Base-by-base conservation (phyloP, 805 yeast species). In the Candida gorgasii region DNA sequence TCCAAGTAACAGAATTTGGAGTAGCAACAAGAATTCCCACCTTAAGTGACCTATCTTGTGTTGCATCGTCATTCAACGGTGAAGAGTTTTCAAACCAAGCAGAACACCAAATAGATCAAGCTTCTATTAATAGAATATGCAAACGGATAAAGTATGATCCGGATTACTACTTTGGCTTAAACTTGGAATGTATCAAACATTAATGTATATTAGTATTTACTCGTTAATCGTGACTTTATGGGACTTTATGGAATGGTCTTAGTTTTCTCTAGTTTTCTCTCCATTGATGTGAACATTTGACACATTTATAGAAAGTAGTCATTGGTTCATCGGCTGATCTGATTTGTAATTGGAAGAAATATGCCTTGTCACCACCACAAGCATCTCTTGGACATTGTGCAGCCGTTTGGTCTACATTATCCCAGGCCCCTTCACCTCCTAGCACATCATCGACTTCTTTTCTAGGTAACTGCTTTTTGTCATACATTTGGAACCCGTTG, bases 321-420 rank as follows among this genome's bases (percentile, higher is more conserved):
- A 93, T 93, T 17, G 99, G 99, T 70, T 93, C 99, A 76, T 93
- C 99, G 1, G 99, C 99, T 48, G 96, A 86, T 65, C 99, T 77
- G 57, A 93, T 93, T 65, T 93, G 99, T 46, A 93, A 72, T 67
- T 93, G 98, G 76, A 90, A 93, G 73, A 88, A 93, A 66, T 93
- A 93, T 0, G 99, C 99, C 64, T 89, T 88, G 51, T 80, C 86
- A 50, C 84, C 83, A 30, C 88, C 95, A 71, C 99, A 93, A 2
- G 72, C 58, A 44, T 88, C 96, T 33, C 80, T 73, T 3, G 97
- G 97, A 72, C 99, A 92, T 61, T 92, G 95, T 0, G 92, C 88
- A 1, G 82, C 73, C 0, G 98, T 93, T 61, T 93, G 97, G 60
- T 93, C 99, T 19, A 93, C 99, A 58, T 93, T 92, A 62, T 92